Conservation (phyloP, 106 monocot species). For the Phalaenopsis equestris region DNA sequence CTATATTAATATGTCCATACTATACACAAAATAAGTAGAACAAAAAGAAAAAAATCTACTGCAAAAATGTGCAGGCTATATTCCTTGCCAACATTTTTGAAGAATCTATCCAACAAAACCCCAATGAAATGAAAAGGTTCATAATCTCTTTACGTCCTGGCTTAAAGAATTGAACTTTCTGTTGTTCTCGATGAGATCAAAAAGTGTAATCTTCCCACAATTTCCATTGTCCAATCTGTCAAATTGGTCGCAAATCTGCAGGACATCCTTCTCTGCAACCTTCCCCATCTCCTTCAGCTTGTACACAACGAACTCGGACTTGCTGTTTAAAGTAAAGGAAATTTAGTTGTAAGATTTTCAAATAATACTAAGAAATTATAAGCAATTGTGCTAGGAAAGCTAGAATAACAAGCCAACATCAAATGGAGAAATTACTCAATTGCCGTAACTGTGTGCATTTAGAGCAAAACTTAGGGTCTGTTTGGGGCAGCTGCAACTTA, state of each 20-base stretch:
- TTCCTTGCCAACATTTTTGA: not conserved
- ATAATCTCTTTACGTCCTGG: not conserved
- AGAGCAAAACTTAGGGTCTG: no score
- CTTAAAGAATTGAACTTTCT: not conserved
- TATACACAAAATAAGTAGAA: not conserved
- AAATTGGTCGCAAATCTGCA: conserved; percentile 64
- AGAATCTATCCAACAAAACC: no score
- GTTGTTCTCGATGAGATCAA: conserved; percentile 40
- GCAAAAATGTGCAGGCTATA: not conserved
- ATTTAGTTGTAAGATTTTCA: not conserved
- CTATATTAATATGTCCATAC: not conserved
- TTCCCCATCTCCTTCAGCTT: conserved; percentile 97
- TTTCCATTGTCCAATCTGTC: conserved; percentile 57
- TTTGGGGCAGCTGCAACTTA: no score
- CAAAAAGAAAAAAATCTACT: not conserved
- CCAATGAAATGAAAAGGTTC: not conserved
- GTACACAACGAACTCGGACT: conserved; percentile 90
- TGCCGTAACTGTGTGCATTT: no score
- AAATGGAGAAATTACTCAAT: no score
- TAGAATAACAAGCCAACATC: no score
- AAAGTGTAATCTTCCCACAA: conserved; percentile 78
- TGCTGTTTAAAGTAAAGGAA: conserved; percentile 31
- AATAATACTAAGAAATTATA: no score
- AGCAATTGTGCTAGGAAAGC: no score
- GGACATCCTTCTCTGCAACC: conserved; percentile 73